Evolutionary conservation across 2,329 filamentous ascomycete species (phyloP), one percentile per base, ranked within the genome.

Genomic region (Pseudofabraea citricarpa): DNA sequence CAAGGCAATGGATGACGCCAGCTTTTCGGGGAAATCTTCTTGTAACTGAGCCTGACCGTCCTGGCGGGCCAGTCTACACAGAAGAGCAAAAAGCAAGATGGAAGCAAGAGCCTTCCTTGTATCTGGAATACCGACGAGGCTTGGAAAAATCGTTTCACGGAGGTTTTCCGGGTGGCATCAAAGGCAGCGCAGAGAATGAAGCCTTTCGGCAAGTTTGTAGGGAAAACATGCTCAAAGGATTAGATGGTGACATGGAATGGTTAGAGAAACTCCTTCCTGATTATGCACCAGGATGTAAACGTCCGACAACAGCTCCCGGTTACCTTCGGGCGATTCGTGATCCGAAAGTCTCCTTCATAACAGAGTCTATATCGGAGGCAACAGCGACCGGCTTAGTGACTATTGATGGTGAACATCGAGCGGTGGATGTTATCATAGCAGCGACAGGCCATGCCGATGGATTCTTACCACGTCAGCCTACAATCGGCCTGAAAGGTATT

Each of bases 1-100:
- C 64, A 16, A 66, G 67, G 35, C 71, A 67, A 6, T 75, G 69
- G 71, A 70, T 74, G 39, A 63, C 65, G 8, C 63, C 64, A 3
- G 55, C 61, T 1, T 71, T 72, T 38, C 68, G 67, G 13, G 69
- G 70, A 26, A 61, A 63, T 1, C 49, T 70, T 8, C 58, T 23
- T 21, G n/a, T 12, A 6, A 20, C 27, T 15, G 13, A 18, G n/a
- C 19, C 47, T 59, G 44, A 44, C 12, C 29, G 18, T 31, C 41
- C 35, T 10, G 36, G 26, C 5, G 29, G 18, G n/a, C 16, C 20
- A 10, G 13, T 23, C 16, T 42, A 35, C 24, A 20, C 40, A 18
- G 4, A 18, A 10, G 36, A 16, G 13, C 16, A 44, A 15, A 18
- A n/a, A 9, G 19, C 15, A 16, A 16, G 15, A 33, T 39, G 19